Evolutionary conservation across 106 monocot species (phyloP).

Genomic region (Dioscorea dumetorum): DNA sequence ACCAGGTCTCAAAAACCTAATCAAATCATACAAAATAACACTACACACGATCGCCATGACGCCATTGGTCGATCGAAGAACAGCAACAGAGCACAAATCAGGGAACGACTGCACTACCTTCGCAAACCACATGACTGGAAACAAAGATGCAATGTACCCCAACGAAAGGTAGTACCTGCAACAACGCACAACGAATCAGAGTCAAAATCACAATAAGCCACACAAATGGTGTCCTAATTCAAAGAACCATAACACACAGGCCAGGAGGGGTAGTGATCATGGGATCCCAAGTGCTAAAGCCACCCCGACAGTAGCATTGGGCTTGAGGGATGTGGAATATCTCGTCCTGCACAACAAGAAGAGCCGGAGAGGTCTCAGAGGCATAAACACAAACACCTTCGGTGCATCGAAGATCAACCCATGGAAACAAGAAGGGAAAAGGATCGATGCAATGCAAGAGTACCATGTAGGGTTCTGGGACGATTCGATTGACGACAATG

Average conservation of each 20-base stretch:
- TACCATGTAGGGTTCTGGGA: constrained; percentile 92
- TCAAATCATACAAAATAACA: constrained; percentile 66
- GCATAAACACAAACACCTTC: constrained; percentile 14
- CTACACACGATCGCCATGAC: constrained; percentile 61
- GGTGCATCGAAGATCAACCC: neutral
- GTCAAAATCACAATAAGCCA: neutral
- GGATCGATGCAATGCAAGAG: neutral
- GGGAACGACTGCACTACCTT: constrained; percentile 25
- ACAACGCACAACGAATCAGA: neutral
- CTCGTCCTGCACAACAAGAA: constrained; percentile 60
- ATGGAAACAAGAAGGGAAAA: neutral
- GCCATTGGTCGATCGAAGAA: constrained; percentile 79
- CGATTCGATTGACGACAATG: constrained; percentile 52
- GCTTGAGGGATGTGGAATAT: constrained; percentile 92
- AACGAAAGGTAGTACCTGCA: constrained; percentile 92
- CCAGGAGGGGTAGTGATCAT: constrained; percentile 99
- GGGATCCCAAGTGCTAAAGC: constrained; percentile 86
- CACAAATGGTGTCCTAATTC: no score
- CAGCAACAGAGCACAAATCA: constrained; percentile 56
- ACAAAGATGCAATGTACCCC: constrained; percentile 61
- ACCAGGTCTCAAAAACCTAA: constrained; percentile 54
- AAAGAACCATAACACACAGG: constrained; percentile 36
- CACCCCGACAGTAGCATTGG: constrained; percentile 68
- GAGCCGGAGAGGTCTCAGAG: neutral
- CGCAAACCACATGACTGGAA: constrained; percentile 55